These are phyloP conservation scores for Leptomonas seymouri DNA, from an alignment of 208 protist genomes.

Conservation along the genomic window DNA sequence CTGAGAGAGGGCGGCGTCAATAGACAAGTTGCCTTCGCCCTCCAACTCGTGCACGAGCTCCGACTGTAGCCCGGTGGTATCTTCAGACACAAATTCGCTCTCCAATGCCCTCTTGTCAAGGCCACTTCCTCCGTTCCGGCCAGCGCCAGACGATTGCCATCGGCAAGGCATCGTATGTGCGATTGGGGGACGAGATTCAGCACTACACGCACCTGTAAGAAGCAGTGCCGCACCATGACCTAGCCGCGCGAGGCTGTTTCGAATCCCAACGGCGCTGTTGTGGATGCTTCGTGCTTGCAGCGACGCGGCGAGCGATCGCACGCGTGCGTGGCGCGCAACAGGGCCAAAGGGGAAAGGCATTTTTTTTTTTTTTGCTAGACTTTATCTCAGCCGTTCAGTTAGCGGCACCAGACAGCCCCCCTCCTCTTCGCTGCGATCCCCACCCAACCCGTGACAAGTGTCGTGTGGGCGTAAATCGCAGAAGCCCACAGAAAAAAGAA, in stretches of 20 bases:
- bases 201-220: background rate
- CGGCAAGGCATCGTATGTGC: constrained; percentile 5
- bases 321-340: background rate
- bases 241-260: constrained; percentile 1
- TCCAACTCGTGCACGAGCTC: constrained; percentile 68
- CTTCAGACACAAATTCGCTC: constrained; percentile 29
- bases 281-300: background rate
- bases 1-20: constrained; percentile 30
- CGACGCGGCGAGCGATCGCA: background rate
- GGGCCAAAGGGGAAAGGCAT: constrained; percentile 12
- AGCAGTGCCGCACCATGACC: background rate
- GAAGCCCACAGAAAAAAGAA: background rate
- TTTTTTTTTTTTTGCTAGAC: background rate
- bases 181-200: background rate
- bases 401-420: too few relatives aligned
- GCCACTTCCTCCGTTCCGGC: background rate
- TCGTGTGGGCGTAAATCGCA: too few relatives aligned
- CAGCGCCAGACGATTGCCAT: constrained; percentile 22
- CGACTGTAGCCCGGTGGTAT: constrained; percentile 47
- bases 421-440: too few relatives aligned
- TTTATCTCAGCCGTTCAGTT: too few relatives aligned
- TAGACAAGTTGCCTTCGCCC: constrained; percentile 43
- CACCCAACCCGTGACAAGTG: too few relatives aligned
- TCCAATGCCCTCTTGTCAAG: background rate
- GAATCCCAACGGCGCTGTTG: background rate